Base-by-base conservation (phyloP, 345 rosid species). In the Rhodomyrtus tomentosa region DNA sequence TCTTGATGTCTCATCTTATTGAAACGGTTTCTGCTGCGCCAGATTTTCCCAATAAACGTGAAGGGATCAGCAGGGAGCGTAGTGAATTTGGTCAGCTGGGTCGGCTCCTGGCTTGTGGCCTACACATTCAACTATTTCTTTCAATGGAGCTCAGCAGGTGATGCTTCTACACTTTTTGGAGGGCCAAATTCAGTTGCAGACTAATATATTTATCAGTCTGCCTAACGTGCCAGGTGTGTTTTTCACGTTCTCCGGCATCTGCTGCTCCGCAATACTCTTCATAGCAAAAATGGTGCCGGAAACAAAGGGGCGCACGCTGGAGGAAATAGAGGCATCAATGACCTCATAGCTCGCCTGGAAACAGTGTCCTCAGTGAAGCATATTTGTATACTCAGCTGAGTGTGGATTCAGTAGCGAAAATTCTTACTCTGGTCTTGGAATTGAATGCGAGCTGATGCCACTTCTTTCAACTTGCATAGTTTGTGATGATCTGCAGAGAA, bases 271-370 rank as follows among this genome's bases (percentile, higher is more conserved):
- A 13, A 86, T 90, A 32, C n/a, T 88, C 27, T 93, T 93, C 85
- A 87, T 90, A 18, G 88, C 84, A 42, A 90, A 87, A 58, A 52
- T 87, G 82, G 93, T 93, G 38, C 93, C 93, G 0, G 93, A 91
- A 88, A 93, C 92, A 10, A 89, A 85, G 84, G 93, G 91, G 38
- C 84, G 90, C 81, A 85, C 95, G 0, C 88, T 92, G 0, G 93
- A 92, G 87, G 92, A 92, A 86, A 89, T 92, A 4, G 93, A 92
- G 85, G 87, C 84, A 79, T 88, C 91, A 20, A 53, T 90, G 42
- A 81, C 84, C 74, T 62, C 40, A 29, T 62, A 62, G 74, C 3
- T 29, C 74, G 16, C 3, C 3, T 7, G 40, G 74, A 29, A 59
- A 7, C 74, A 29, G 29, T 40, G 74, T 62, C 74, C 74, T 29